Base-by-base conservation (phyloP, 257 asterid genomes). In the Gentiana straminea region DNA sequence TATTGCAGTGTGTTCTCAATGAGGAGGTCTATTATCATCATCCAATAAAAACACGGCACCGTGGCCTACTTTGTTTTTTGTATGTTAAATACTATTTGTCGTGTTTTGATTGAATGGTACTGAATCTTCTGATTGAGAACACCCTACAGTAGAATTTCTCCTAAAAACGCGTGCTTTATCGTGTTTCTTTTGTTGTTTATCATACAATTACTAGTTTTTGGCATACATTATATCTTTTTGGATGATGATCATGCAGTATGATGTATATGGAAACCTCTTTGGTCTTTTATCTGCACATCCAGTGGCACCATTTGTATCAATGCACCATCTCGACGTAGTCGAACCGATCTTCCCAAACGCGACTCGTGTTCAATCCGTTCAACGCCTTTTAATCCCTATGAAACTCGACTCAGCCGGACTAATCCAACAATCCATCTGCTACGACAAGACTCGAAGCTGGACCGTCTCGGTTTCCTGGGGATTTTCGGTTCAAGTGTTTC, bases 401-500 rank as follows among this genome's bases (percentile, higher is more conserved):
- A 68, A 70, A 64, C 92, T 85, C 0, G 97, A 89, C 63, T 83
- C 95, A 0, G 91, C 97, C 4, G 82, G 80, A 49, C 77, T 89
- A 11, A 72, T 89, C 78, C 95, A 89, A 64, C 97, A 89, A 64
- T 85, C 97, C 62, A 85, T 89, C 64, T 85, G 97, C 79, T 89
- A 89, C 33, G 85, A 83, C 75, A 74, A 63, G 55, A 4, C 58
- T 13, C 73, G 73, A 2, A 5, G 67, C 51, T 85, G 91, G 95
- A 80, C 91, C 0, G 51, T 89, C 11, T 89, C 97, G 0, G 89
- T 89, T 0, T 89, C 97, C 0, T 89, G 97, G 97, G 97, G 97
- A 6, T 89, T 72, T 13, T 86, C 94, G 0, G 79, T 89, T 57
- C 95, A 83, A 64, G 71, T 89, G 69, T 77, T 83, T 39, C 86